Conservation (phyloP, 257 asterid genomes). For the Ligustrum vulgare region DNA sequence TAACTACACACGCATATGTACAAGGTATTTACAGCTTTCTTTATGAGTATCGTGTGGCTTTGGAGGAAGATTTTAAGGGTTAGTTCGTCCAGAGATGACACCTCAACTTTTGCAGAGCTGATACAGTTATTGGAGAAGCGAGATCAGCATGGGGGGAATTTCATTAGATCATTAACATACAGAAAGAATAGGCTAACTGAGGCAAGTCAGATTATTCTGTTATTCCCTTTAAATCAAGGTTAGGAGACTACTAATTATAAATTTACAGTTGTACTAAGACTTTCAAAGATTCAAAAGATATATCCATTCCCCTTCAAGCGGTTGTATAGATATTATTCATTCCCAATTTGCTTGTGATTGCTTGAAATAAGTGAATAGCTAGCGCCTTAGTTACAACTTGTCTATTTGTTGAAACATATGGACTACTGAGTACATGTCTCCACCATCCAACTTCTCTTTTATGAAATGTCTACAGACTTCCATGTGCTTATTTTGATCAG, state of each 20-base stretch:
- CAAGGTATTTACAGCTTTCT: constrained; percentile 41
- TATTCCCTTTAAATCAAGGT: background rate
- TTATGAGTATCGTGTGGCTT: constrained; percentile 62
- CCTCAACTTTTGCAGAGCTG: constrained; percentile 54
- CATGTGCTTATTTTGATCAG: background rate
- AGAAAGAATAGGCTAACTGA: background rate
- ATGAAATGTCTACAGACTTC: background rate
- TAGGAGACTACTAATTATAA: background rate
- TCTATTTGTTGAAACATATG: background rate
- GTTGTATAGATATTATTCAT: background rate
- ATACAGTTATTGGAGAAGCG: constrained; percentile 58
- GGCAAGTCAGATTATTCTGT: background rate
- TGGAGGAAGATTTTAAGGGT: constrained; percentile 85
- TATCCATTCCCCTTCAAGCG: background rate
- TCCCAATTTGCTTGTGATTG: background rate
- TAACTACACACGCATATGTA: too few relatives aligned
- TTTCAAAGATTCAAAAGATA: background rate
- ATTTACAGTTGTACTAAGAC: background rate
- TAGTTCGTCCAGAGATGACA: constrained; percentile 65
- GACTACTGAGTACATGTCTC: background rate
- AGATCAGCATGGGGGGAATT: constrained; percentile 60
- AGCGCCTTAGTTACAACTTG: background rate
- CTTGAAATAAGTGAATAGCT: background rate
- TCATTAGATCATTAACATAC: constrained; percentile 24
- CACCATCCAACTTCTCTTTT: background rate